A percentile compares a stretch with the other conserved stretches of the same genome.
These are phyloP conservation scores for Tolypocladium nubicola DNA, from an alignment of 2,329 filamentous ascomycete species.

Conservation along the genomic window DNA sequence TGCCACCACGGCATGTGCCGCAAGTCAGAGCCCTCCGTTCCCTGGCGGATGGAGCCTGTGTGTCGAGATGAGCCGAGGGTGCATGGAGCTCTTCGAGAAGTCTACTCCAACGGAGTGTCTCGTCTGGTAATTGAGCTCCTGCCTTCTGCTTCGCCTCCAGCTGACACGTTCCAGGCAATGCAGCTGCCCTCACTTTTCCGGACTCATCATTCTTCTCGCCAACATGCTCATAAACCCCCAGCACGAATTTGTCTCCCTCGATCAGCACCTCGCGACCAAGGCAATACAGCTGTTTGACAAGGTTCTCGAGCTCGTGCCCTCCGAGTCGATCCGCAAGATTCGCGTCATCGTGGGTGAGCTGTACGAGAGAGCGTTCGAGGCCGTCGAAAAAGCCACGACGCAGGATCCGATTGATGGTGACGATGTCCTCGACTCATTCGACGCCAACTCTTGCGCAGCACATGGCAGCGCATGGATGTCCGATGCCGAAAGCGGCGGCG, in stretches of 20 bases:
- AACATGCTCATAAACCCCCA: slow-evolving; percentile 20
- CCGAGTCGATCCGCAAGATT: not conserved
- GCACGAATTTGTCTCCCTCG: slow-evolving; percentile 12
- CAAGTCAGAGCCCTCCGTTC: slow-evolving; percentile 9
- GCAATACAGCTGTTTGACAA: slow-evolving; percentile 16
- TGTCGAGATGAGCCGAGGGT: slow-evolving; percentile 20
- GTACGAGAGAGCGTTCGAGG: slow-evolving; percentile 1
- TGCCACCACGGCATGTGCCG: not conserved
- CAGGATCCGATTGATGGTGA: not conserved
- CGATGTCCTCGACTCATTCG: not conserved
- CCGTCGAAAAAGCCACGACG: not conserved
- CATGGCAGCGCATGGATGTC: not conserved
- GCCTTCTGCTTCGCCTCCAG: not conserved
- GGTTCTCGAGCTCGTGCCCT: slow-evolving; percentile 1
- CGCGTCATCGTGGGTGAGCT: not conserved
- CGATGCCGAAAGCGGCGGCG: not conserved
- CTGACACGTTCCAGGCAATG: slow-evolving; percentile 11
- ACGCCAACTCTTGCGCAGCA: no score
- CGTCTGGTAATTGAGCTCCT: slow-evolving; percentile 15
- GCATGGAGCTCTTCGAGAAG: slow-evolving; percentile 19
- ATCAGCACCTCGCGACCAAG: slow-evolving; percentile 16
- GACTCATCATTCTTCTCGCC: slow-evolving; percentile 21
- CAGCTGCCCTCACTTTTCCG: slow-evolving; percentile 20
- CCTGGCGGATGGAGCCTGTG: slow-evolving; percentile 21
- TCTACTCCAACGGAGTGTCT: slow-evolving; percentile 19